These are phyloP conservation scores for Ceratobasidium sp. DNA, from an alignment of 1,284 basidiomycete species.

Conservation along the genomic window DNA sequence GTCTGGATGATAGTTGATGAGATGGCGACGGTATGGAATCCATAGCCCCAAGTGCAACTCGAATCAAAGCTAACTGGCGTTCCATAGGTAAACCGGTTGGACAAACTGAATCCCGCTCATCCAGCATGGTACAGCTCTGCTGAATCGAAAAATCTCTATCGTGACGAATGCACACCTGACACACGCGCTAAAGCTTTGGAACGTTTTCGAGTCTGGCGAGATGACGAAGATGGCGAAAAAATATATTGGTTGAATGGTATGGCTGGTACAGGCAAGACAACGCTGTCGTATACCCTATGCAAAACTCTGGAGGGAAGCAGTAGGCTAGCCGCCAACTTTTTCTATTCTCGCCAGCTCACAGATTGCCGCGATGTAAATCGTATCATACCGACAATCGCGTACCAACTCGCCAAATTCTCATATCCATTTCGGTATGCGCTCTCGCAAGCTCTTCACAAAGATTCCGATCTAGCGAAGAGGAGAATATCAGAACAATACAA, in stretches of 20 bases:
- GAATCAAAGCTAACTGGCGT: background rate
- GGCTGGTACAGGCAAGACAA: constrained; percentile 42
- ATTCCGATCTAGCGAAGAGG: background rate
- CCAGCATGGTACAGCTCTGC: constrained; percentile 13
- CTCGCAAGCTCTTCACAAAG: background rate
- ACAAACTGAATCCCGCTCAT: background rate
- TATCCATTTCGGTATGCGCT: constrained; percentile 12
- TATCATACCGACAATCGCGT: constrained; percentile 39
- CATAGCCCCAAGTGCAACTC: background rate
- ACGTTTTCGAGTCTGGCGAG: constrained; percentile 41
- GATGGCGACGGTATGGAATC: constrained; percentile 2
- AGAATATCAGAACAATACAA: constrained; percentile 21
- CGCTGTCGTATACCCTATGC: constrained; percentile 45
- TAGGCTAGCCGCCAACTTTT: constrained; percentile 47
- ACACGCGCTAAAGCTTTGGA: constrained; percentile 42
- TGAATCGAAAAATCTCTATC: background rate
- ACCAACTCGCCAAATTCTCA: constrained; percentile 32
- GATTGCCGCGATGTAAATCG: constrained; percentile 16
- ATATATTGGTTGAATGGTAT: constrained; percentile 46
- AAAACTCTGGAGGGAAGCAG: constrained; percentile 18
- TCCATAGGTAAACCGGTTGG: background rate
- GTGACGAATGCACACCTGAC: constrained; percentile 32
- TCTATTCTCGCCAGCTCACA: constrained; percentile 46
- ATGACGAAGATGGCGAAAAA: background rate
- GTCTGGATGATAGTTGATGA: constrained; percentile 5